These are phyloP conservation scores for Cynara cardunculus DNA, from an alignment of 129 eudicot genomes.

Conservation along the genomic window DNA sequence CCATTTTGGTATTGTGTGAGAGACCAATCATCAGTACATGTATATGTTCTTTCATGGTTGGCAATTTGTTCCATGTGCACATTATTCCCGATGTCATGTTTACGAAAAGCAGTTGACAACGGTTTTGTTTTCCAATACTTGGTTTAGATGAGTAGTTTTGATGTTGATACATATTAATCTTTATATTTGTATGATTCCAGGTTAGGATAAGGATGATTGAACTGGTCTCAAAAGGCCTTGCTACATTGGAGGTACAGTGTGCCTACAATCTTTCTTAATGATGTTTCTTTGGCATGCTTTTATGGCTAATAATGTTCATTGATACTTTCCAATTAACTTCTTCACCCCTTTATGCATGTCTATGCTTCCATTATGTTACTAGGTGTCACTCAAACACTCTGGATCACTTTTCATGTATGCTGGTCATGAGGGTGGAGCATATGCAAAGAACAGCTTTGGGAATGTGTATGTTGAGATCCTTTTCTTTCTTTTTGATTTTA, in stretches of 20 bases:
- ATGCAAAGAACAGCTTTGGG: constrained; percentile 95
- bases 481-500: constrained; percentile 8
- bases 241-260: constrained; percentile 76
- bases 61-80: background rate
- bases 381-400: constrained; percentile 98
- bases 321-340: background rate
- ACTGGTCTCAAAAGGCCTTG: constrained; percentile 83
- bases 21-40: background rate
- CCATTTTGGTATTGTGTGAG: background rate
- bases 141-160: background rate
- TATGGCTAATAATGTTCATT: background rate
- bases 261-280: background rate
- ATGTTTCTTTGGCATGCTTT: background rate
- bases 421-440: constrained; percentile 98
- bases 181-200: constrained; percentile 34
- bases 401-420: constrained; percentile 99
- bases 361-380: constrained; percentile 13
- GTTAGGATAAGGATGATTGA: constrained; percentile 82
- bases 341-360: background rate
- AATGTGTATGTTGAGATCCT: constrained; percentile 57
- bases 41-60: background rate
- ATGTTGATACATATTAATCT: background rate
- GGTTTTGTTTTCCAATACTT: background rate
- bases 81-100: background rate
- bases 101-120: background rate